Base-by-base conservation (phyloP, 106 monocot genomes). In the Dendrobium nobile region DNA sequence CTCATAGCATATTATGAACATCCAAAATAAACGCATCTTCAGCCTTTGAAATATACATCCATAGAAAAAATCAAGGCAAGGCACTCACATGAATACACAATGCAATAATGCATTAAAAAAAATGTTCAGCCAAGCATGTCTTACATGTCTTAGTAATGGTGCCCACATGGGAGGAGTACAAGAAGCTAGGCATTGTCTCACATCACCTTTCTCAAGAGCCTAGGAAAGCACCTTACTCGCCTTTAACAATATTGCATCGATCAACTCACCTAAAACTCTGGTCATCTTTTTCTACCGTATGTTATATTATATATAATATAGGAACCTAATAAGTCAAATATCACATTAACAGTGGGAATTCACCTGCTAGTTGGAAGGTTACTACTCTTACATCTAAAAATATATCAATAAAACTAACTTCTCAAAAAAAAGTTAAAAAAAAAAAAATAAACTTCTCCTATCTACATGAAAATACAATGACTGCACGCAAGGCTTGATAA, bases 401-500 rank as follows among this genome's bases (percentile, higher is more conserved):
- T 26, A 6, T 68, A 31, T 4, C 31, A 15, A 15, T 70, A 37
- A 37, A 37, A 70, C 70, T n/a, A 70, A 70, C 3, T 37, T 70
- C 4, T 70, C 70, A 11, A 37, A 37, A 70, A 11, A 28, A 65
- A 70, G 70, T 70, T 5, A 31, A 15, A 70, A 15, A 16, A 33
- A 70, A 16, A 13, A 24, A 26, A 7, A 27, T 26, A 65, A 22
- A n/a, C 6, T 8, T 26, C 9, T 65, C 64, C 18, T 9, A 65
- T 65, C n/a, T 65, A 65, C n/a, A 65, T 65, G 26, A 65, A 65
- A 65, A 65, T 65, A n/a, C 64, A 65, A 65, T 24, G 64, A 22
- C 16, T 22, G 20, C 0, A 15, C 22, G 9, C n/a, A 65, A 65
- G n/a, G 64, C 10, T 22, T 65, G 11, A 70, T 17, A 70, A 70